Evolutionary conservation across 73 alveolate genomes (phyloP).

Genomic region (Symbiodinium natans): DNA sequence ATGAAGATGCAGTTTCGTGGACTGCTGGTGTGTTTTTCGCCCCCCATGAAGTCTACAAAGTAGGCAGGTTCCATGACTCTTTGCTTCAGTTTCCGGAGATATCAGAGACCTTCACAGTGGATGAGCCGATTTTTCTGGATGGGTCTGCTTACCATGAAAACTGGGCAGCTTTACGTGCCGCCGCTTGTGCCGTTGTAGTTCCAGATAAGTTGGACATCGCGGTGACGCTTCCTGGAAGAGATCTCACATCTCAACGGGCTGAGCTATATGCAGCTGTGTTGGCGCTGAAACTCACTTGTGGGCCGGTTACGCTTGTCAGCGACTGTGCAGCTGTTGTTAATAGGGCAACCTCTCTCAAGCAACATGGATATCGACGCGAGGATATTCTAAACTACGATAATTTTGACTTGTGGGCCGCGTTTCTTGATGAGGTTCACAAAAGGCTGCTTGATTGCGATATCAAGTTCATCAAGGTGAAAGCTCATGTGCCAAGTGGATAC

Average conservation of each 20-base stretch:
- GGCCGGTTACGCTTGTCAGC: neutral
- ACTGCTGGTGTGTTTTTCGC: neutral
- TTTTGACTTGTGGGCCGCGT: neutral
- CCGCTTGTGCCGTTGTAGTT: neutral
- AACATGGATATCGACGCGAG: neutral
- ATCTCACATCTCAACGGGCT: neutral
- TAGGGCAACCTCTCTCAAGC: neutral
- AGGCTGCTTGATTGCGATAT: neutral
- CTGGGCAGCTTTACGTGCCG: neutral
- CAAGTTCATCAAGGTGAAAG: neutral
- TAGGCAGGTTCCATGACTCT: neutral
- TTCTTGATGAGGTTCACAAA: neutral
- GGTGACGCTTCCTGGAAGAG: neutral
- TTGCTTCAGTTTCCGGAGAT: neutral
- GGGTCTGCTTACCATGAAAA: neutral
- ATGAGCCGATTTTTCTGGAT: neutral
- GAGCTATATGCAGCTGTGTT: neutral
- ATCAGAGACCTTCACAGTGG: neutral
- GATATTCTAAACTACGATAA: neutral
- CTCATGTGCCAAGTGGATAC: neutral
- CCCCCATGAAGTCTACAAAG: neutral
- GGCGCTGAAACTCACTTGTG: neutral
- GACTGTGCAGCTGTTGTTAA: neutral
- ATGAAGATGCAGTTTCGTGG: neutral
- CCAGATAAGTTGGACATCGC: neutral